Evolutionary conservation across 306 rosid species (phyloP).

Genomic region (Lathyrus aphaca): DNA sequence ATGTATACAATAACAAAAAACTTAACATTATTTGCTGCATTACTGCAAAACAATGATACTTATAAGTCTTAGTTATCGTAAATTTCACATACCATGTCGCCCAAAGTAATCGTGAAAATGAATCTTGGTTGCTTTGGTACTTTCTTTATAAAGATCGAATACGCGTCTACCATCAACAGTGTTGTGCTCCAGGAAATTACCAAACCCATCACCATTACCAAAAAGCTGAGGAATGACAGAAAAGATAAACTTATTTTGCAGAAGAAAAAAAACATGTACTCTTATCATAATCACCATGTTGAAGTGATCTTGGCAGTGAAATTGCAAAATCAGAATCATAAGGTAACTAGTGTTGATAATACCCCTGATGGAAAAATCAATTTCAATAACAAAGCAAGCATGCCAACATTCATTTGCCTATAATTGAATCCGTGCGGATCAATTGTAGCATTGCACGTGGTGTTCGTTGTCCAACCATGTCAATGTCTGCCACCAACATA

Average conservation of each 20-base stretch:
- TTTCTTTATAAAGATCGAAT: slow-evolving; percentile 64
- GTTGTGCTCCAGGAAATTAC: slow-evolving; percentile 89
- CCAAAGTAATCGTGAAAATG: slow-evolving; percentile 50
- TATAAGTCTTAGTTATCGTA: not conserved
- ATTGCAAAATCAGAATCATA: slow-evolving; percentile 17
- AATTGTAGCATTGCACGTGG: not conserved
- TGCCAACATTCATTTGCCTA: not conserved
- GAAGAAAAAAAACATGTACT: not conserved
- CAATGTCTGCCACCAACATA: not conserved
- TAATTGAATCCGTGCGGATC: not conserved
- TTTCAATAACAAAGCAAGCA: not conserved
- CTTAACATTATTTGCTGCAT: slow-evolving; percentile 30
- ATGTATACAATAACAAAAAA: not conserved
- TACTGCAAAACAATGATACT: slow-evolving; percentile 19
- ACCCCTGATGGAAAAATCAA: not conserved
- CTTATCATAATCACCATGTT: not conserved
- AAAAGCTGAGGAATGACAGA: slow-evolving; percentile 56
- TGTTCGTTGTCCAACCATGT: not conserved
- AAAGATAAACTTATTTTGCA: slow-evolving; percentile 3
- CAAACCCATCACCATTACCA: slow-evolving; percentile 90
- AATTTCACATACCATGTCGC: slow-evolving; percentile 69
- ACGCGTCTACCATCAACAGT: slow-evolving; percentile 67
- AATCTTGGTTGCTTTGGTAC: slow-evolving; percentile 65
- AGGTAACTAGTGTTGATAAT: not conserved
- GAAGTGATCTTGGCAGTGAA: slow-evolving; percentile 1